A percentile compares a stretch with the other conserved stretches of the same genome.
These are phyloP conservation scores for Colletotrichum caudatum DNA, from an alignment of 2,329 filamentous ascomycete species.

Conservation along the genomic window DNA sequence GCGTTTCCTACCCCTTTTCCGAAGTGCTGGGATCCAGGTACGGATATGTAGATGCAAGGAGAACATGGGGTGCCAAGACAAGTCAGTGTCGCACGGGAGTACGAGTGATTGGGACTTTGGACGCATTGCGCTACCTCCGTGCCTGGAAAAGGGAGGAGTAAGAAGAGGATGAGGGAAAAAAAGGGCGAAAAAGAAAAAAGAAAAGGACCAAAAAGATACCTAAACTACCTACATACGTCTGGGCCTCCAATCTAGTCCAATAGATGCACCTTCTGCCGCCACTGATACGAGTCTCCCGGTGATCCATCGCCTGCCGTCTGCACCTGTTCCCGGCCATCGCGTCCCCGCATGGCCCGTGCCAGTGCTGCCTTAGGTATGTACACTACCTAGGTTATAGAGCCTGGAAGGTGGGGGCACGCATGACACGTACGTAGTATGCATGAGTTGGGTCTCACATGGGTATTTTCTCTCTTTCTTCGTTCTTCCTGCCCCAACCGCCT, in stretches of 20 bases:
- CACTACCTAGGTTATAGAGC: not conserved
- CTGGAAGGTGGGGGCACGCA: not conserved
- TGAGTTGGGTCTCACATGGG: not conserved
- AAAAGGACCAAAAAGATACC: not conserved
- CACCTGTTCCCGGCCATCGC: constrained; percentile 2
- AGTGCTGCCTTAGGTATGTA: not conserved
- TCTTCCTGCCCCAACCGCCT: not conserved
- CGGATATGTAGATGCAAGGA: not conserved
- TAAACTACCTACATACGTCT: not conserved
- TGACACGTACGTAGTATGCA: not conserved
- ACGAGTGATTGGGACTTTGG: not conserved
- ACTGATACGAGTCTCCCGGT: constrained; percentile 5
- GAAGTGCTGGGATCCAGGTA: not conserved
- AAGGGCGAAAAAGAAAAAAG: too few species aligned
- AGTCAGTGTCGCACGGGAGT: constrained; percentile 12
- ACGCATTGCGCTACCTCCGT: not conserved
- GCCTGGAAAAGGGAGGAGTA: not conserved
- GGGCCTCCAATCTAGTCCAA: constrained; percentile 6
- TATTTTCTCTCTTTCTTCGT: not conserved
- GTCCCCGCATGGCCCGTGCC: constrained; percentile 3
- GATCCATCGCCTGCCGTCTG: not conserved
- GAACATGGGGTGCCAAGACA: constrained; percentile 24
- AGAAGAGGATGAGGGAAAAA: not conserved
- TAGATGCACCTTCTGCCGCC: not conserved
- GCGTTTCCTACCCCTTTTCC: not conserved